Evolutionary conservation across 2,329 filamentous ascomycete species (phyloP).

Genomic region (Diaporthe aspalathi): DNA sequence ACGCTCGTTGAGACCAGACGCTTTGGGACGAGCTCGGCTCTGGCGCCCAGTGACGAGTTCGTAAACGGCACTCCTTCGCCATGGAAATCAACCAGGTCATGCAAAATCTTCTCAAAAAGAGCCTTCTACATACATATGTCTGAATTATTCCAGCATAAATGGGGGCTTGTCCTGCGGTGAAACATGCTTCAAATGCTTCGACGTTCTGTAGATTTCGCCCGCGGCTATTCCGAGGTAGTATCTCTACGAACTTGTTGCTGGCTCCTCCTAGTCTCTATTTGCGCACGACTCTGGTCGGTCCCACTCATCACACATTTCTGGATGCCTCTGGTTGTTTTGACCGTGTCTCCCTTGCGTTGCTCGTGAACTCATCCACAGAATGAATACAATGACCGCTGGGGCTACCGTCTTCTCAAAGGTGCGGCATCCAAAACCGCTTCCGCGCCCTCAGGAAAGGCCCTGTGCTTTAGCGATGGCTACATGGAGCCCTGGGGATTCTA

Average conservation of each 20-base stretch:
- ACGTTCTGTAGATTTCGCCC: not conserved
- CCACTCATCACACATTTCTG: not conserved
- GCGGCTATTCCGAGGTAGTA: not conserved
- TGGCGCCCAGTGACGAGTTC: not conserved
- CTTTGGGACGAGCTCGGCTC: not conserved
- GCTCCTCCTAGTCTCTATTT: no score
- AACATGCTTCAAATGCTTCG: not conserved
- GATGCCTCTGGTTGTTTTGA: not conserved
- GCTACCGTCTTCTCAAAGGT: not conserved
- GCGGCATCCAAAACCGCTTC: not conserved
- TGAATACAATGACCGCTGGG: not conserved
- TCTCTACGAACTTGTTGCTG: not conserved
- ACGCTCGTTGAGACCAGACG: not conserved
- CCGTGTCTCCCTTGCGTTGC: not conserved
- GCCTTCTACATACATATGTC: no score
- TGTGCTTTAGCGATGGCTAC: not conserved
- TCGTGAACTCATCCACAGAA: not conserved
- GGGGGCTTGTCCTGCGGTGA: no score
- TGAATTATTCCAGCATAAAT: not conserved
- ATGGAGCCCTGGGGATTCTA: not conserved
- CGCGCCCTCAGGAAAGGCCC: no score
- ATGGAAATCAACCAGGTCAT: not conserved
- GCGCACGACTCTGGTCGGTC: not conserved
- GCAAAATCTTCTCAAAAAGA: not conserved
- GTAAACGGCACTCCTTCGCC: not conserved